phyloP scores from a whole-genome alignment of 2,329 filamentous ascomycete species.

The Dichotomopilus funicola region DNA sequence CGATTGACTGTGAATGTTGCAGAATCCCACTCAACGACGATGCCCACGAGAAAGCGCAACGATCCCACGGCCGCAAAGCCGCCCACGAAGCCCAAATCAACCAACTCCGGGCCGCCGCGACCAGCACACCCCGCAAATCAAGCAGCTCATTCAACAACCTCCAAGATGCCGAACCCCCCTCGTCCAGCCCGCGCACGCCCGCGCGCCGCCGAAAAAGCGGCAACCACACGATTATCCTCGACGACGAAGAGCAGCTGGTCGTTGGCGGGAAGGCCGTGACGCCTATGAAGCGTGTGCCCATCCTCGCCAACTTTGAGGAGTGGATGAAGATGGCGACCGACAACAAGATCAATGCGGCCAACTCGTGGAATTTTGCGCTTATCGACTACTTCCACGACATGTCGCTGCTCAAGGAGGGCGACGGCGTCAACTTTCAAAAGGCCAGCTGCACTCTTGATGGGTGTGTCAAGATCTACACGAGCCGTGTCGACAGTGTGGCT shows the following conservation, averaged over 20 bases:
- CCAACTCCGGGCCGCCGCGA: slow-evolving; percentile 74
- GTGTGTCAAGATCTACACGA: slow-evolving; percentile 99
- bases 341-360: slow-evolving; percentile 97
- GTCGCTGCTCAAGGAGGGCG: slow-evolving; percentile 91
- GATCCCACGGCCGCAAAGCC: slow-evolving; percentile 79
- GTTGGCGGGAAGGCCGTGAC: slow-evolving; percentile 74
- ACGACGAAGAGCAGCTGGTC: slow-evolving; percentile 51
- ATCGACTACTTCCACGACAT: slow-evolving; percentile 99
- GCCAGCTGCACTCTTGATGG: slow-evolving; percentile 96
- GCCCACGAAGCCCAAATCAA: slow-evolving; percentile 88
- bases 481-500: slow-evolving; percentile 93
- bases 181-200: slow-evolving; percentile 50
- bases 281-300: slow-evolving; percentile 91
- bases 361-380: slow-evolving; percentile 99
- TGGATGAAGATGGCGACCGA: slow-evolving; percentile 99
- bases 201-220: slow-evolving; percentile 34
- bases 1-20: slow-evolving; percentile 5
- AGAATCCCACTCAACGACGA: slow-evolving; percentile 97
- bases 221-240: slow-evolving; percentile 31
- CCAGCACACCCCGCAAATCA: slow-evolving; percentile 61
- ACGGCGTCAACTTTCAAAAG: slow-evolving; percentile 97
- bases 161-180: slow-evolving; percentile 47
- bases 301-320: slow-evolving; percentile 97
- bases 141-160: slow-evolving; percentile 52
- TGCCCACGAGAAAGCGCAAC: slow-evolving; percentile 80